phyloP scores from a whole-genome alignment of 1,284 basidiomycete species.

The Singerocomus inundabilis region DNA sequence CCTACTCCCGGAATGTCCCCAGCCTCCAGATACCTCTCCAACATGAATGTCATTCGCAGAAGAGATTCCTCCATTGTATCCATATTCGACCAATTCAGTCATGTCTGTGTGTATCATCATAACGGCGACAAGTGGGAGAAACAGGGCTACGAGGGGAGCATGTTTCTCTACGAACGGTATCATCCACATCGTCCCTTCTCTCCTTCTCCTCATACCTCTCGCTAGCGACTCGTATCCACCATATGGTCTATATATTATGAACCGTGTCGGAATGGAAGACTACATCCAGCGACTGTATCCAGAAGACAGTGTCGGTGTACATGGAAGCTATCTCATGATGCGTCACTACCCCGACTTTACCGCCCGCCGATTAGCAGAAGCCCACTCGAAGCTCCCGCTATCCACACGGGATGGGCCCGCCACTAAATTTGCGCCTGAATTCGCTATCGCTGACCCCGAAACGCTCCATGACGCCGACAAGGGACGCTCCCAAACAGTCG shows the following conservation, averaged over 20 bases:
- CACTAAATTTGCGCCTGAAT: slow-evolving; percentile 49
- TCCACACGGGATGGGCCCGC: slow-evolving; percentile 34
- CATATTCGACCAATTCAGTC: slow-evolving; percentile 83
- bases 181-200: neutral
- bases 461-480: slow-evolving; percentile 46
- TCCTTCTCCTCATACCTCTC: slow-evolving; percentile 1
- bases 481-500: slow-evolving; percentile 60
- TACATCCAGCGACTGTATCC: slow-evolving; percentile 75
- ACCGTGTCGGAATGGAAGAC: slow-evolving; percentile 84
- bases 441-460: slow-evolving; percentile 40
- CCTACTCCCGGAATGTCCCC: slow-evolving; percentile 49
- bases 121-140: slow-evolving; percentile 78
- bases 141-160: slow-evolving; percentile 82
- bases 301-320: slow-evolving; percentile 72
- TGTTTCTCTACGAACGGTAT: slow-evolving; percentile 86
- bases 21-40: slow-evolving; percentile 64
- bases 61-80: slow-evolving; percentile 77
- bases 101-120: slow-evolving; percentile 77
- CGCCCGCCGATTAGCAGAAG: slow-evolving; percentile 44
- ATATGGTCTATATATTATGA: slow-evolving; percentile 86
- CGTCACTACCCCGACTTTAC: slow-evolving; percentile 71
- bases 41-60: slow-evolving; percentile 80
- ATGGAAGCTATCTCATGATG: slow-evolving; percentile 70
- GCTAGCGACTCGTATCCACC: slow-evolving; percentile 66
- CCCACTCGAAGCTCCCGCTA: slow-evolving; percentile 31